Evolutionary conservation across 306 rosid species (phyloP).

Genomic region (Prosopis cineraria): DNA sequence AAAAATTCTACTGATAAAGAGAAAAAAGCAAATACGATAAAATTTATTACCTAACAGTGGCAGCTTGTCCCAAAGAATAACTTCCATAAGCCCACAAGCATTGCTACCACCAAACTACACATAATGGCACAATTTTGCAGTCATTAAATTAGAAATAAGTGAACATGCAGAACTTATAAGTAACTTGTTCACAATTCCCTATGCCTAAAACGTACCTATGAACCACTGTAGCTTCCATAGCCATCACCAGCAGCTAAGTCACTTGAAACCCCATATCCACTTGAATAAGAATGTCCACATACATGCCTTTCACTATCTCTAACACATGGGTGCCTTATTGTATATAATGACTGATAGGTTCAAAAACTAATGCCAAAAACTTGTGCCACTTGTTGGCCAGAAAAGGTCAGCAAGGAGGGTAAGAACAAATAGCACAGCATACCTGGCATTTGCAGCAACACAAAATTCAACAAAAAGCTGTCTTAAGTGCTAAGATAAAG

Average conservation of each 20-base stretch:
- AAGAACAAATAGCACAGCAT: too few relatives aligned
- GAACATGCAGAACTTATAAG: slow-evolving; percentile 17
- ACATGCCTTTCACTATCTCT: slow-evolving; percentile 82
- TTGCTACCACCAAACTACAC: slow-evolving; percentile 69
- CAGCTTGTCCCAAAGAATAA: slow-evolving; percentile 68
- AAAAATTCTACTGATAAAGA: background rate
- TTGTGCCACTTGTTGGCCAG: too few relatives aligned
- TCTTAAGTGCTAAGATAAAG: too few relatives aligned
- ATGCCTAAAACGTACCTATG: slow-evolving; percentile 61
- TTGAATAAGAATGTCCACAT: slow-evolving; percentile 77
- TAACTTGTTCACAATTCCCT: background rate
- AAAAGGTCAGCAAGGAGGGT: too few relatives aligned
- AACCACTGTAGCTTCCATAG: slow-evolving; percentile 78
- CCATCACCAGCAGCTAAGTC: slow-evolving; percentile 64
- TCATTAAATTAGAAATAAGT: slow-evolving; percentile 14
- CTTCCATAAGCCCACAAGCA: slow-evolving; percentile 83
- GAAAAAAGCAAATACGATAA: background rate
- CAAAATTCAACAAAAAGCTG: too few relatives aligned
- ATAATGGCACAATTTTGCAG: slow-evolving; percentile 32
- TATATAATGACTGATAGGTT: too few relatives aligned
- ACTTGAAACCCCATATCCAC: slow-evolving; percentile 74
- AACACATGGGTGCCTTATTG: too few relatives aligned
- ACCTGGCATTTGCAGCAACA: too few relatives aligned
- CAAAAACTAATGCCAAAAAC: too few relatives aligned
- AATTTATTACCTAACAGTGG: slow-evolving; percentile 66